Evolutionary conservation across 129 eudicot genomes (phyloP), one percentile per base, ranked within the genome.

Genomic region (Lonicera japonica): DNA sequence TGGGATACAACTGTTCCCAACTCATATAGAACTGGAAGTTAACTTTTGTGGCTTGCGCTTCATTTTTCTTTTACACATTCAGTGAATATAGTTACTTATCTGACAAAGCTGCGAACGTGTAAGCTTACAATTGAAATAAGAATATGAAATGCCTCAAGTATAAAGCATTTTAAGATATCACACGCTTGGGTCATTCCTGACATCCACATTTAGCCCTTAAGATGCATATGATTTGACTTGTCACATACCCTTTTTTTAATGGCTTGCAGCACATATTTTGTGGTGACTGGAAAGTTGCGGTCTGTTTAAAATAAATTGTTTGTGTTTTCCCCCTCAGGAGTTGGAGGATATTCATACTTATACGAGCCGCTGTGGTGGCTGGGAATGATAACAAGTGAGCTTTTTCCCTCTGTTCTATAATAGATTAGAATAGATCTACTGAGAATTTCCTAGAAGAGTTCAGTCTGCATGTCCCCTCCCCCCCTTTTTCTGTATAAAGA

Each of bases 291-390:
- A 15, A 21, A 46, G 36, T 54, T 39, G 25, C 46, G 12, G 29
- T 70, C 54, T 19, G 36, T 43, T 58, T 56, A 38, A 75, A 52
- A 54, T 14, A 4, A 1, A 4, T 34, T 5, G 11, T 10, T 57
- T 57, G 25, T 24, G 11, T 64, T 34, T 61, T 41, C 60, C 62
- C 61, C 24, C 57, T 13, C 90, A 90, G 97, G 97, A 66, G 75
- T 65, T 69, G 97, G 97, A 71, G 97, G 97, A 61, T 90, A 83
- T 75, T 90, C 97, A 60, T 90, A 90, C 78, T 75, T 90, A 66
- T 84, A 81, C 58, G 97, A 90, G 79, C 97, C 97, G 79, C 83
- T 90, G 56, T 90, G 97, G 97, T 90, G 97, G 97, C 77, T 82
- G 68, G 97, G 97, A 77, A 75, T 90, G 92, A 90, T 79, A 69